Evolutionary conservation across 2,329 filamentous ascomycete genomes (phyloP).

Genomic region (Sporothrix variecibatus): DNA sequence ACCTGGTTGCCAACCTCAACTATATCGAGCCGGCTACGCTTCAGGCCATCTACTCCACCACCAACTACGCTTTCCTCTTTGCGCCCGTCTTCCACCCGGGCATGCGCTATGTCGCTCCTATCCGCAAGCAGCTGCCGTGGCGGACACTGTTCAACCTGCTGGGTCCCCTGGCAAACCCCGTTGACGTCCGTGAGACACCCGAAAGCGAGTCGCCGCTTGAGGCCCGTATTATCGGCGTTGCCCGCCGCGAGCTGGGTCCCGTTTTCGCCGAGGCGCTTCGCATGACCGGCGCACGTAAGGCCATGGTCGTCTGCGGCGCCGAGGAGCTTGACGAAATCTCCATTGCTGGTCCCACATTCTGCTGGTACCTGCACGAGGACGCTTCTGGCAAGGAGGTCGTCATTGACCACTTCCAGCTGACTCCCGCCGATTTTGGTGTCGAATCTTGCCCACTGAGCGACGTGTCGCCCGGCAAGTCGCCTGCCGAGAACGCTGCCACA

Average conservation of each 20-base stretch:
- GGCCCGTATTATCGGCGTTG: constrained; percentile 90
- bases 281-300: constrained; percentile 76
- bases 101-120: constrained; percentile 83
- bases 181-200: constrained; percentile 58
- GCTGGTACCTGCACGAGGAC: constrained; percentile 71
- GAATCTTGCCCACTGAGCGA: constrained; percentile 69
- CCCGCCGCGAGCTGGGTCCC: constrained; percentile 79
- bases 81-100: constrained; percentile 95
- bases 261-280: constrained; percentile 85
- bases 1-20: constrained; percentile 68
- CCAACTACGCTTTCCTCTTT: constrained; percentile 94
- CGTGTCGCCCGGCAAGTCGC: constrained; percentile 83
- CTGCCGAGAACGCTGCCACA: constrained; percentile 83
- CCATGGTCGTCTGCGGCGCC: constrained; percentile 82
- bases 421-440: constrained; percentile 86
- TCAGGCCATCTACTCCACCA: constrained; percentile 69
- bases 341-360: constrained; percentile 83
- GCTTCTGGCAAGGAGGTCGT: constrained; percentile 42
- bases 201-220: constrained; percentile 55
- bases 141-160: constrained; percentile 97
- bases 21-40: constrained; percentile 74
- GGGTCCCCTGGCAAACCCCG: constrained; percentile 87
- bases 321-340: constrained; percentile 96
- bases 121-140: constrained; percentile 86
- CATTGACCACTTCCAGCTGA: constrained; percentile 75